Evolutionary conservation across 495 filamentous ascomycete genomes (phyloP).

Genomic region (Penicillium pancosmium): DNA sequence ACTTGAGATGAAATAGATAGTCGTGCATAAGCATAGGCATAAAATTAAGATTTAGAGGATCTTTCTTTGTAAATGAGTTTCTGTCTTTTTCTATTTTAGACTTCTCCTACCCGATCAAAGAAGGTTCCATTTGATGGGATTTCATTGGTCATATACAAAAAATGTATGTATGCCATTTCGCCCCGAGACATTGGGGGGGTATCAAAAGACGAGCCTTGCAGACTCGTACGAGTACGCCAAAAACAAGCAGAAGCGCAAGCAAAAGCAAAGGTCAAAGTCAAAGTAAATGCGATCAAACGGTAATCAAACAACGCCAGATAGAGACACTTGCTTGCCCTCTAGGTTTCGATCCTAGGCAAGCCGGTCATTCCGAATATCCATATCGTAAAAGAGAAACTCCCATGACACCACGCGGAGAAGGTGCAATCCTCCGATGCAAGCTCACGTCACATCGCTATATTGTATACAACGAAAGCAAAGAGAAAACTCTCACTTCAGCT

Average conservation of each 20-base stretch:
- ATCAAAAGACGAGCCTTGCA: slow-evolving; percentile 18
- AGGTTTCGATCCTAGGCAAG: background rate
- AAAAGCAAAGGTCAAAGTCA: background rate
- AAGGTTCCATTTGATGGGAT: background rate
- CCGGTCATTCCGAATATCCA: background rate
- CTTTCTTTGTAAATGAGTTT: background rate
- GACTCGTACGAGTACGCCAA: slow-evolving; percentile 9
- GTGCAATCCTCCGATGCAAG: slow-evolving; percentile 1
- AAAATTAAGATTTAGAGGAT: background rate
- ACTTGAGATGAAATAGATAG: slow-evolving; percentile 38
- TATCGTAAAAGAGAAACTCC: slow-evolving; percentile 1
- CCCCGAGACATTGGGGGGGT: slow-evolving; percentile 5
- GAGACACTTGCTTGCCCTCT: background rate
- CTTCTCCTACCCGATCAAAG: too few species aligned
- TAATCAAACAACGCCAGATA: background rate
- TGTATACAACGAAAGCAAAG: background rate
- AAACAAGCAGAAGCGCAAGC: background rate
- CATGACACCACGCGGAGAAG: slow-evolving; percentile 5
- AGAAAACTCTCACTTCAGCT: slow-evolving; percentile 27
- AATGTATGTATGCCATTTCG: background rate
- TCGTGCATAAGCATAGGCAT: slow-evolving; percentile 9
- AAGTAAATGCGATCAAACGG: slow-evolving; percentile 6
- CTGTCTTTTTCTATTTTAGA: too few species aligned
- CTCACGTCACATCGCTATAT: slow-evolving; percentile 14
- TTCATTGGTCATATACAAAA: background rate